These are phyloP conservation scores for Tricholoma sp. DNA, from an alignment of 768 basidiomycete species.

Conservation along the genomic window DNA sequence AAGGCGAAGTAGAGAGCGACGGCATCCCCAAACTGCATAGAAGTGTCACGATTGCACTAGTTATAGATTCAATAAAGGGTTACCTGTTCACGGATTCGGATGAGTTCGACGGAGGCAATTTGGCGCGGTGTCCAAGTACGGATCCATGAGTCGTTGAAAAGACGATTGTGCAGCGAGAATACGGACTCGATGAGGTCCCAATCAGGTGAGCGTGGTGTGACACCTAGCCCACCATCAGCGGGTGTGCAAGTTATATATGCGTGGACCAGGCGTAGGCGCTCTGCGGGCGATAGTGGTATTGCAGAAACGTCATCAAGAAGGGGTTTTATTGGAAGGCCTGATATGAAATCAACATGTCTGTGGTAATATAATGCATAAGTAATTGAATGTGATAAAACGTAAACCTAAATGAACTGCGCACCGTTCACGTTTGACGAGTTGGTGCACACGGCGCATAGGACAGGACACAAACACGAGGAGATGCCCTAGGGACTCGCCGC, in stretches of 20 bases:
- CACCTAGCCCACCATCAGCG: slow-evolving; percentile 79
- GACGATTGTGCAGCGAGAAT: slow-evolving; percentile 78
- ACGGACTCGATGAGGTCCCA: slow-evolving; percentile 83
- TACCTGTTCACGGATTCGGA: slow-evolving; percentile 68
- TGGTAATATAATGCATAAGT: background rate
- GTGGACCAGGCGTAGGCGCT: slow-evolving; percentile 78
- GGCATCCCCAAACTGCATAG: slow-evolving; percentile 63
- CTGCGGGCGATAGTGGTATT: slow-evolving; percentile 56
- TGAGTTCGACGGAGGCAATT: slow-evolving; percentile 59
- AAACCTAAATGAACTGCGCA: slow-evolving; percentile 28
- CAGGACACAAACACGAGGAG: slow-evolving; percentile 74
- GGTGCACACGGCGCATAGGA: slow-evolving; percentile 52
- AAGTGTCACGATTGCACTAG: background rate
- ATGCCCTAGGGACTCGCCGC: slow-evolving; percentile 73
- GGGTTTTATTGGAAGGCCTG: slow-evolving; percentile 58
- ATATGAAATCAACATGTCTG: slow-evolving; percentile 74
- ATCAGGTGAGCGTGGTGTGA: slow-evolving; percentile 61
- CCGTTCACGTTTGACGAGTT: slow-evolving; percentile 72
- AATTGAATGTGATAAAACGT: background rate
- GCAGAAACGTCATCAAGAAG: slow-evolving; percentile 34
- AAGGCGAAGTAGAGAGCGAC: slow-evolving; percentile 89
- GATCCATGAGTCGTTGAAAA: slow-evolving; percentile 79
- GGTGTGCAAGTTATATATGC: slow-evolving; percentile 62
- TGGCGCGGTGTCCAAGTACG: slow-evolving; percentile 65
- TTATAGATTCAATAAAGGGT: background rate